Conservation (phyloP, 2,329 filamentous ascomycete genomes). For the Phaeosphaeria sp. region DNA sequence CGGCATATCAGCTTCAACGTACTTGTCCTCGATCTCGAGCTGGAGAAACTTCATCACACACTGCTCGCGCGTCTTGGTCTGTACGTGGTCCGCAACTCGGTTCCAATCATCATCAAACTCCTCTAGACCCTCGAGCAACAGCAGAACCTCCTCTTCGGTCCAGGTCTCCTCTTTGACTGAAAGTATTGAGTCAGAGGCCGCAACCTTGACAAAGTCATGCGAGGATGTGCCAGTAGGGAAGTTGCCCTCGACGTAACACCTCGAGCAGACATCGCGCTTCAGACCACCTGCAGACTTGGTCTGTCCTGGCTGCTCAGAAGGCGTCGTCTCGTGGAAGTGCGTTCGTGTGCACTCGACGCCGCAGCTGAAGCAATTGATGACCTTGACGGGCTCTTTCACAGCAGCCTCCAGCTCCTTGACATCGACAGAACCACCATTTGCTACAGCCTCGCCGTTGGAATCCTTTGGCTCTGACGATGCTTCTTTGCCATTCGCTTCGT, state of each 20-base stretch:
- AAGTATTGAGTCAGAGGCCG: slow-evolving; percentile 81
- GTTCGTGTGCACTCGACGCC: slow-evolving; percentile 84
- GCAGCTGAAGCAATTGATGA: slow-evolving; percentile 85
- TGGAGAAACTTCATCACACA: slow-evolving; percentile 97
- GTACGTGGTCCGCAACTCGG: slow-evolving; percentile 88
- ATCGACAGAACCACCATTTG: slow-evolving; percentile 70
- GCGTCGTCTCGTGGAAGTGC: slow-evolving; percentile 73
- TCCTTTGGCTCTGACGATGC: slow-evolving; percentile 69
- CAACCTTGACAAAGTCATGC: slow-evolving; percentile 84
- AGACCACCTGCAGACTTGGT: slow-evolving; percentile 63
- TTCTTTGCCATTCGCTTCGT: slow-evolving; percentile 89
- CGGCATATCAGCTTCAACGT: slow-evolving; percentile 80
- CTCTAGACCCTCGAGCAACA: slow-evolving; percentile 89
- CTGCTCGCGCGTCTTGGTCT: slow-evolving; percentile 89
- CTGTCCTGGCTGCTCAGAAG: slow-evolving; percentile 54
- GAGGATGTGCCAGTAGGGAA: slow-evolving; percentile 80
- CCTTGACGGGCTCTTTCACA: slow-evolving; percentile 68
- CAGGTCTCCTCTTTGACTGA: slow-evolving; percentile 82
- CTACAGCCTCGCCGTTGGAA: slow-evolving; percentile 66
- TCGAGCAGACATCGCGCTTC: slow-evolving; percentile 89
- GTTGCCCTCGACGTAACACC: slow-evolving; percentile 84
- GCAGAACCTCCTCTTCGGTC: slow-evolving; percentile 88
- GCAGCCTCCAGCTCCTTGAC: slow-evolving; percentile 68
- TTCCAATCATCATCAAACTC: slow-evolving; percentile 96
- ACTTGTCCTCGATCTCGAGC: slow-evolving; percentile 96